A percentile compares a stretch with the other conserved stretches of the same genome.
These are phyloP conservation scores for Diplodia sapinea DNA, from an alignment of 2,329 filamentous ascomycete genomes.

Conservation along the genomic window DNA sequence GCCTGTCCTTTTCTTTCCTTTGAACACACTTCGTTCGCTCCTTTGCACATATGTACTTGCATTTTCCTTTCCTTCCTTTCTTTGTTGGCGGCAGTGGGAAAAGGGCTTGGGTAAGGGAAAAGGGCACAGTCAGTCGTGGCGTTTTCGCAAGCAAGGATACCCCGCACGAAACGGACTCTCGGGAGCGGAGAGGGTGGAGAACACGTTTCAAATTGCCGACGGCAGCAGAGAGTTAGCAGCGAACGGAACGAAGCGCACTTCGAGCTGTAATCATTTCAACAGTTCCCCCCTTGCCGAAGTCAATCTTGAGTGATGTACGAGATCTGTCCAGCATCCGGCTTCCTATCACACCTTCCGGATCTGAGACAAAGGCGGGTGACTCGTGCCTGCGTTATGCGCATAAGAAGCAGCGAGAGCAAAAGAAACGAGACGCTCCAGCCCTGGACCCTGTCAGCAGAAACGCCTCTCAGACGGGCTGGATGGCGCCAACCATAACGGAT, in stretches of 20 bases:
- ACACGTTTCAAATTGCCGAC: background rate
- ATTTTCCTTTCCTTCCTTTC: background rate
- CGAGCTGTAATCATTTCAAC: background rate
- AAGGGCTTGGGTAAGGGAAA: background rate
- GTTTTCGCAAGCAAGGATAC: constrained; percentile 5
- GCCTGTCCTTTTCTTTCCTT: constrained; percentile 15
- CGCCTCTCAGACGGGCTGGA: background rate
- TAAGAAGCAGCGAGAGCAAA: background rate
- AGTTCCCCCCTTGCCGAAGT: background rate
- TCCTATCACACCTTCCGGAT: constrained; percentile 7
- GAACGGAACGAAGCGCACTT: background rate
- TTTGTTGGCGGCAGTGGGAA: background rate
- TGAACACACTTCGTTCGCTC: background rate
- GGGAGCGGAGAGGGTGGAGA: background rate
- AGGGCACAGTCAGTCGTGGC: background rate
- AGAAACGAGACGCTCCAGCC: background rate
- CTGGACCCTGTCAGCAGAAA: background rate
- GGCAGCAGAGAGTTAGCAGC: background rate
- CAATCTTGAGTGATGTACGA: background rate
- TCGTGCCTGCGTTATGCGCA: constrained; percentile 24
- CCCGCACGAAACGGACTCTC: background rate
- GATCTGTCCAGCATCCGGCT: background rate
- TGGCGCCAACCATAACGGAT: background rate
- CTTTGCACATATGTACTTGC: background rate
- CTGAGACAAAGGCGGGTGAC: constrained; percentile 3